These are phyloP conservation scores for Schizothecium vesticola DNA, from an alignment of 495 filamentous ascomycete species.

Conservation along the genomic window DNA sequence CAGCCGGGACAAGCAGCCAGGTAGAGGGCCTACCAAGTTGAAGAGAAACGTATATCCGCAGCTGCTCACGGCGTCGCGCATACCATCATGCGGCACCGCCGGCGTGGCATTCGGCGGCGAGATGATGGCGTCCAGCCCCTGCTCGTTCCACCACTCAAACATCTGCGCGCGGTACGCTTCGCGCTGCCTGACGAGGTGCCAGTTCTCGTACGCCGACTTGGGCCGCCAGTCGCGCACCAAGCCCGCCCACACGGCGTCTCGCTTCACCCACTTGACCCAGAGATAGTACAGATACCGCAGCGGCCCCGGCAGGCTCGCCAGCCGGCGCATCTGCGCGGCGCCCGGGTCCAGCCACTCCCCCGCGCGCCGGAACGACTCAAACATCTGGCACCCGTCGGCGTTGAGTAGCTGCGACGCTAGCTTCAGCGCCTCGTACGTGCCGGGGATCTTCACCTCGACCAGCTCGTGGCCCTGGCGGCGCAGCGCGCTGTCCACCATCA, in stretches of 20 bases:
- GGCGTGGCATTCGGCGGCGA: conserved; percentile 87
- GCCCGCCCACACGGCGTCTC: conserved; percentile 72
- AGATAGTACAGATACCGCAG: conserved; percentile 83
- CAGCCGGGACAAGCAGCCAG: background rate
- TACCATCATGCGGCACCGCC: conserved; percentile 80
- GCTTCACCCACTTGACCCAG: conserved; percentile 76
- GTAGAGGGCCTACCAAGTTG: conserved; percentile 59
- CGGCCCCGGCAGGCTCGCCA: conserved; percentile 68
- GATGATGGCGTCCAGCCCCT: conserved; percentile 70
- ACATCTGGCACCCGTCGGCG: conserved; percentile 80
- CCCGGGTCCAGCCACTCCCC: conserved; percentile 81
- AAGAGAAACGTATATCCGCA: conserved; percentile 97
- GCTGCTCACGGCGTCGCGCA: conserved; percentile 77
- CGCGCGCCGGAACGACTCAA: conserved; percentile 64
- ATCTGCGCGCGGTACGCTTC: conserved; percentile 72
- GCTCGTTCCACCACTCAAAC: conserved; percentile 76
- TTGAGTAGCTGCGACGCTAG: conserved; percentile 84
- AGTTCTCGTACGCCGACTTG: conserved; percentile 69
- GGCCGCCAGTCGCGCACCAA: conserved; percentile 65
- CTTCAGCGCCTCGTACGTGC: conserved; percentile 67
- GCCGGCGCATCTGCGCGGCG: conserved; percentile 63
- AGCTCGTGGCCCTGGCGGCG: conserved; percentile 68
- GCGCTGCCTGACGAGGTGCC: conserved; percentile 70
- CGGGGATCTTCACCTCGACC: conserved; percentile 60
- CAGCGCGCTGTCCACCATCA: conserved; percentile 63